Conservation (phyloP, 2,329 filamentous ascomycete species). For the Immersiporthe knoxdaviesiana region DNA sequence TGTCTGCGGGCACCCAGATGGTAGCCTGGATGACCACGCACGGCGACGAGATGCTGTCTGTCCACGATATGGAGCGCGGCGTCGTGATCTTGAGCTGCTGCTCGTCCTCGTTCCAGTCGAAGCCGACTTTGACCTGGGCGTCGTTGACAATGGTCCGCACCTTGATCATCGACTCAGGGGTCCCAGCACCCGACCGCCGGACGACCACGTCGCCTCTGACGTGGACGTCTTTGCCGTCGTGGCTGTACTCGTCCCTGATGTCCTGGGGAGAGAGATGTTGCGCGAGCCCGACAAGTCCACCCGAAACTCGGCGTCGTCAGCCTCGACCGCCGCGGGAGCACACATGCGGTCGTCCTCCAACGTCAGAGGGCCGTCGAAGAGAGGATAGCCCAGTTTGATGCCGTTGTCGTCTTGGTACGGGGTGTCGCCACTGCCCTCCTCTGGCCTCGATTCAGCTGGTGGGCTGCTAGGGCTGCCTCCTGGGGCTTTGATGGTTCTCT, state of each 20-base stretch:
- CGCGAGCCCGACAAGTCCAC: conserved; percentile 42
- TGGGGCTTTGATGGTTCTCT: conserved; percentile 20
- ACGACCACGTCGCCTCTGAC: conserved; percentile 52
- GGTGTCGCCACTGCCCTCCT: conserved; percentile 2
- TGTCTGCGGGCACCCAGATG: conserved; percentile 48
- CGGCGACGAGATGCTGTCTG: conserved; percentile 34
- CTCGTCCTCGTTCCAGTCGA: conserved; percentile 39
- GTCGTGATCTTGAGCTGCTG: conserved; percentile 47
- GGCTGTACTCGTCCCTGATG: conserved; percentile 32
- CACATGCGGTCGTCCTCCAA: conserved; percentile 31
- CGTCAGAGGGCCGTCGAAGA: conserved; percentile 33
- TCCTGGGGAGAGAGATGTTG: conserved; percentile 48
- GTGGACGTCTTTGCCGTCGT: conserved; percentile 38
- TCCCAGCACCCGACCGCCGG: conserved; percentile 41
- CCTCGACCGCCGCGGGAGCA: conserved; percentile 34
- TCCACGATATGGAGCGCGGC: conserved; percentile 39
- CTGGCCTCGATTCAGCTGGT: conserved; percentile 12
- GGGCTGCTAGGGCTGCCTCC: conserved; percentile 13
- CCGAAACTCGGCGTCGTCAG: conserved; percentile 37
- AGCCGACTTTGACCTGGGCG: conserved; percentile 41
- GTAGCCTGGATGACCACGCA: conserved; percentile 55
- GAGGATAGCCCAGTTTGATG: conserved; percentile 35
- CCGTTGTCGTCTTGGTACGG: conserved; percentile 31
- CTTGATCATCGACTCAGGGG: conserved; percentile 44
- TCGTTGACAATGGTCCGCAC: conserved; percentile 53